These are phyloP conservation scores for Linum usitatissimum DNA, from an alignment of 345 rosid species.

Conservation along the genomic window DNA sequence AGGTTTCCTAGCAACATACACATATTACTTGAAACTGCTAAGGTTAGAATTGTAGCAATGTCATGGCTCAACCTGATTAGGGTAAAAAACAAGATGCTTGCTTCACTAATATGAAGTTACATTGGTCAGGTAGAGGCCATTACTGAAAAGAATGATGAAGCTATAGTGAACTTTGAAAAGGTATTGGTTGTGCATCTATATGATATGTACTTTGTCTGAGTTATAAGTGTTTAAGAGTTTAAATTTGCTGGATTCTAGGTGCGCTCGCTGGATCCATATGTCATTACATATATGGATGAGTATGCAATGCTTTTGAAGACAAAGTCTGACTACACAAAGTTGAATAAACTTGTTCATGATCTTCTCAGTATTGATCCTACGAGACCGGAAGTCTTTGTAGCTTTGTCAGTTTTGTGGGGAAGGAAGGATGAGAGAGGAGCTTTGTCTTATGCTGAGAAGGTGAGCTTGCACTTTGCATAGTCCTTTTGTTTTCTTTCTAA, in stretches of 20 bases:
- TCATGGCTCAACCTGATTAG: constrained; percentile 3
- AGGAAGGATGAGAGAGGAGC: constrained; percentile 82
- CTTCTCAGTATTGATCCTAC: constrained; percentile 70
- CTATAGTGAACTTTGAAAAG: constrained; percentile 86
- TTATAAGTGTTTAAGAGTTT: background rate
- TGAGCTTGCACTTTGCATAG: constrained; percentile 25
- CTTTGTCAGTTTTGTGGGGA: constrained; percentile 78
- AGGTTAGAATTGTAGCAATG: constrained; percentile 43
- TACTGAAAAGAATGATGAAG: constrained; percentile 85
- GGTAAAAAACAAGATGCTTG: background rate
- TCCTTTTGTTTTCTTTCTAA: background rate
- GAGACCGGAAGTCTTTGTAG: constrained; percentile 86
- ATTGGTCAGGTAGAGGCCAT: constrained; percentile 81
- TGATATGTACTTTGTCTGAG: background rate
- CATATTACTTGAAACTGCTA: constrained; percentile 85
- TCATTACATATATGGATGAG: constrained; percentile 88
- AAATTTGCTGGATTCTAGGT: constrained; percentile 40
- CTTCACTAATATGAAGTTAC: constrained; percentile 15
- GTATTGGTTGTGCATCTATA: constrained; percentile 24
- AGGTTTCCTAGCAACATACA: constrained; percentile 85
- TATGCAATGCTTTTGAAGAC: constrained; percentile 87
- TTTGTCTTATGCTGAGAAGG: constrained; percentile 89
- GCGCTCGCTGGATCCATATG: constrained; percentile 79
- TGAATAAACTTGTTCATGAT: constrained; percentile 88
- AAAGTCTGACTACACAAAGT: constrained; percentile 71